Percentiles rank a stretch among this genome's conserved stretches.
These are phyloP conservation scores for Knufia petricola DNA, from an alignment of 2,329 filamentous ascomycete species.

Conservation along the genomic window DNA sequence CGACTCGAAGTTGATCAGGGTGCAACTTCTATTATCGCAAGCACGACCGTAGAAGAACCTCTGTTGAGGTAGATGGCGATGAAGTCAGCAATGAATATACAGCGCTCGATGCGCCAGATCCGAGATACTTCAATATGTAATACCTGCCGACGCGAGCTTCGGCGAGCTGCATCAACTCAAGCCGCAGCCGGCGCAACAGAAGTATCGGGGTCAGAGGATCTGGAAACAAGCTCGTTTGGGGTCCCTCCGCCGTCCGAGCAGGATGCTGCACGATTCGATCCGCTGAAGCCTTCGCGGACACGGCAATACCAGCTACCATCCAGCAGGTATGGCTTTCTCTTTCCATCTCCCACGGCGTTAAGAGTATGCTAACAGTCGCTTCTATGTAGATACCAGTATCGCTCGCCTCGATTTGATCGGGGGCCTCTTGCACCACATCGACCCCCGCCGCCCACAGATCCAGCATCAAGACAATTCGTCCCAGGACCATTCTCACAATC, in stretches of 20 bases:
- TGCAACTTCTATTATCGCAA: background rate
- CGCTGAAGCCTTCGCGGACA: conserved; percentile 36
- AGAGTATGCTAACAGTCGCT: conserved; percentile 9
- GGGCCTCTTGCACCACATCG: conserved; percentile 89
- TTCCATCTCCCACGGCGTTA: too few relatives aligned
- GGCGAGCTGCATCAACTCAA: conserved; percentile 40
- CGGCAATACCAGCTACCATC: conserved; percentile 29
- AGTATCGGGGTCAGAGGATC: too few relatives aligned
- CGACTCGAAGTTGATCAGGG: background rate
- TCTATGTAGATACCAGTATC: conserved; percentile 72
- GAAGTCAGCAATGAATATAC: background rate
- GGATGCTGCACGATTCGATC: conserved; percentile 34
- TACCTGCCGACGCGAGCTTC: conserved; percentile 36
- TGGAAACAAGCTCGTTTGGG: conserved; percentile 15
- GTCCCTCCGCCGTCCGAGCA: conserved; percentile 9
- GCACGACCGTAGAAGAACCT: too few relatives aligned
- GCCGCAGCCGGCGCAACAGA: too few relatives aligned
- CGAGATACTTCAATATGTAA: conserved; percentile 1
- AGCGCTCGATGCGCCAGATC: background rate
- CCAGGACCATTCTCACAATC: conserved; percentile 86
- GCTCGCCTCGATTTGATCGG: conserved; percentile 87
- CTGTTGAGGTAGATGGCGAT: background rate
- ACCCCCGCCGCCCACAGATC: conserved; percentile 76
- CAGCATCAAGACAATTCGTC: conserved; percentile 74
- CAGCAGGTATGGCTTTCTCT: conserved; percentile 29